Evolutionary conservation across 1,284 basidiomycete genomes (phyloP).

Genomic region (Tylopilus sp.): DNA sequence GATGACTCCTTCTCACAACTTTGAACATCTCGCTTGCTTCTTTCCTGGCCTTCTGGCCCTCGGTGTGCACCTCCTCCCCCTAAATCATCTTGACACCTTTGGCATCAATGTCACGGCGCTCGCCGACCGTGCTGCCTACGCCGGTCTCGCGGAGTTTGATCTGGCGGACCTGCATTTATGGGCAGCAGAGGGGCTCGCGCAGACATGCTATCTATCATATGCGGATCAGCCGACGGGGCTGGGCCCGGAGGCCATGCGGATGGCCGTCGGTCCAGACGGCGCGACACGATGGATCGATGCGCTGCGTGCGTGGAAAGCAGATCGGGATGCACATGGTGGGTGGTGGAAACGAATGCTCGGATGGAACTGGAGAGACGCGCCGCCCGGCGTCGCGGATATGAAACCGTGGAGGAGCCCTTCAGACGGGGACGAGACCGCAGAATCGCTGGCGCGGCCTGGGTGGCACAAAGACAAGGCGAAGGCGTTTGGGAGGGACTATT

Average conservation of each 20-base stretch:
- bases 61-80: constrained; percentile 57
- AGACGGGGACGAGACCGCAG: constrained; percentile 8
- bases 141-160: constrained; percentile 36
- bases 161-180: constrained; percentile 53
- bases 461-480: constrained; percentile 6
- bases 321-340: constrained; percentile 10
- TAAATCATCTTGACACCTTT: constrained; percentile 43
- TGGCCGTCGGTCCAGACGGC: constrained; percentile 30
- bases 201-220: constrained; percentile 64
- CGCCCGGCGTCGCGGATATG: constrained; percentile 49
- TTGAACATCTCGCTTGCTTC: constrained; percentile 77
- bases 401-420: constrained; percentile 22
- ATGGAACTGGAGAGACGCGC: constrained; percentile 30
- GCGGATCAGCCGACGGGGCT: constrained; percentile 58
- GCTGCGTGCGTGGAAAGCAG: constrained; percentile 47
- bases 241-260: constrained; percentile 53
- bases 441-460: not conserved
- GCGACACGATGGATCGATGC: constrained; percentile 48
- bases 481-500: constrained; percentile 37
- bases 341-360: constrained; percentile 10
- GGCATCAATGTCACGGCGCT: constrained; percentile 41
- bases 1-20: constrained; percentile 43
- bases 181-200: constrained; percentile 65
- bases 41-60: constrained; percentile 70
- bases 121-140: constrained; percentile 33